phyloP scores from a whole-genome alignment of 306 rosid genomes.

The Lathyrus sativus region DNA sequence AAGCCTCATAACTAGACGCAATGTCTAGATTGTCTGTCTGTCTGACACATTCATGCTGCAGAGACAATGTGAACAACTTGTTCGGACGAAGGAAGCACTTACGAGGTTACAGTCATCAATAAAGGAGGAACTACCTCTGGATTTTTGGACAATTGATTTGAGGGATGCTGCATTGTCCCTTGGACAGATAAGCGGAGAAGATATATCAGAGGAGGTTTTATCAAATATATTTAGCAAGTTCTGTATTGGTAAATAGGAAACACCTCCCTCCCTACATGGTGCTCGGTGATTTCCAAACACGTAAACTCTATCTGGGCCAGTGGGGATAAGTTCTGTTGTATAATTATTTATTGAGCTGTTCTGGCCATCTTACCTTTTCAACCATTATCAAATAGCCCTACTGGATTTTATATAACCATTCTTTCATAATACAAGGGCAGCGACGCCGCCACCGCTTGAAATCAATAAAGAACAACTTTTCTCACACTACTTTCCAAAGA shows the following conservation, averaged over 20 bases:
- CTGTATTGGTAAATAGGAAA: slow-evolving; percentile 77
- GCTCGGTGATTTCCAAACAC: slow-evolving; percentile 9
- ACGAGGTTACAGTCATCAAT: slow-evolving; percentile 71
- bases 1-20: background rate
- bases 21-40: background rate
- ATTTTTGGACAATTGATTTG: slow-evolving; percentile 96
- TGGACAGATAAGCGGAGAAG: slow-evolving; percentile 91
- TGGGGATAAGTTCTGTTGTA: slow-evolving; percentile 25
- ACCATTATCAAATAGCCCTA: too few species aligned
- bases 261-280: background rate
- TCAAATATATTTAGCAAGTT: slow-evolving; percentile 86
- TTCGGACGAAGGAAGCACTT: slow-evolving; percentile 85
- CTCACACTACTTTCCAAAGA: too few species aligned
- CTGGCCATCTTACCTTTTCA: background rate
- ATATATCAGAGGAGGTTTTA: slow-evolving; percentile 88
- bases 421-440: too few species aligned
- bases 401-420: too few species aligned
- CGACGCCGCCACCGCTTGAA: too few species aligned
- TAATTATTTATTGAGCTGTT: background rate
- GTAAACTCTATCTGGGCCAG: slow-evolving; percentile 10
- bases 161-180: slow-evolving; percentile 86
- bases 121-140: slow-evolving; percentile 78
- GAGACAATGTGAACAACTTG: slow-evolving; percentile 98
- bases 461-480: too few species aligned
- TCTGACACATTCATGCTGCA: slow-evolving; percentile 48